Base-by-base conservation (phyloP, 371 early-diverging fungal genomes). In the Rhizopus delemar region DNA sequence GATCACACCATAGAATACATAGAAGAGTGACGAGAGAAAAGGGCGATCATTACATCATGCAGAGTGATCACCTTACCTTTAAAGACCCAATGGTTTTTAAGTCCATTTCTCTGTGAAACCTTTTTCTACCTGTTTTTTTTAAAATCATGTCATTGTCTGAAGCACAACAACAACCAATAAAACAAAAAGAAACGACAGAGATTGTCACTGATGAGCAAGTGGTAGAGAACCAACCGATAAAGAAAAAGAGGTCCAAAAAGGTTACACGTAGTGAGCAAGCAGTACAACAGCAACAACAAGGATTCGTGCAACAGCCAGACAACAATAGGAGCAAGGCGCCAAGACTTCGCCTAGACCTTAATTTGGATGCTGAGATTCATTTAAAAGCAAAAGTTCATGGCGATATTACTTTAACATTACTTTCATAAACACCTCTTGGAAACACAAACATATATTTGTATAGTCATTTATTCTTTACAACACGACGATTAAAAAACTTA, bases 311-410 rank as follows among this genome's bases (percentile, higher is more conserved):
- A 33, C 54, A 41, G 6, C 28, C 13, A 13, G 35, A 31, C 5
- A 45, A 53, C 0, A 60, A 39, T n/a, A 60, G 46, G 22, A 65
- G 65, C 31, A 65, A 56, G 32, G 56, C 60, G 56, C 65, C 65
- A 6, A 51, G 36, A 2, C 36, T 66, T 29, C 57, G 66, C 5
- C 41, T 68, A 33, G 69, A 68, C 36, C 51, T 68, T 22, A 68
- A 68, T 36, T 34, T 68, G 28, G 69, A 68, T 3, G 65, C 60
- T 3, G 65, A 68, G 33, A 12, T 68, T 5, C 41, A 45, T 41
- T 28, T 68, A 8, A 64, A 61, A 51, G 69, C 69, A 15, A 68
- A 55, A 56, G 57, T 56, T 2, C 57, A 65, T n/a, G 69, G 69
- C 34, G 69, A 68, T 54, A 43, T 68, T 43, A 68, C 69, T 4